A percentile compares a stretch with the other conserved stretches of the same genome.
phyloP scores from a whole-genome alignment of 805 yeast genomes.

The Saccharomycopsis sp. region DNA sequence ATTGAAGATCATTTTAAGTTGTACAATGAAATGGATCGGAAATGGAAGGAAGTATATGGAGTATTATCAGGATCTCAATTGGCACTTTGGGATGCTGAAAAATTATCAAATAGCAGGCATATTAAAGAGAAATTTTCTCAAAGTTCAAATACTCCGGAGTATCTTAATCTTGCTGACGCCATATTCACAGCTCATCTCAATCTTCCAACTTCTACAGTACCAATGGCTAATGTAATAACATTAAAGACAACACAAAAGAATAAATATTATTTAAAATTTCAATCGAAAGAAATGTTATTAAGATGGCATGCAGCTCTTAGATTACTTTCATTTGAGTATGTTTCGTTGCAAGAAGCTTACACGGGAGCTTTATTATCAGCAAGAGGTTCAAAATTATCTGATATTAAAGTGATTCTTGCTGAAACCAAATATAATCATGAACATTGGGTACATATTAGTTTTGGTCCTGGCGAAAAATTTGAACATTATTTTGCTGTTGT shows the following conservation, averaged over 20 bases:
- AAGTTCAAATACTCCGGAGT: slow-evolving; percentile 70
- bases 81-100: slow-evolving; percentile 85
- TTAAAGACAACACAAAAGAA: slow-evolving; percentile 90
- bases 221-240: slow-evolving; percentile 71
- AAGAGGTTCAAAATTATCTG: slow-evolving; percentile 82
- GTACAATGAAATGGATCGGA: slow-evolving; percentile 64
- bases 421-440: slow-evolving; percentile 82
- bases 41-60: slow-evolving; percentile 92
- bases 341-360: slow-evolving; percentile 86
- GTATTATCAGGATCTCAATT: slow-evolving; percentile 84
- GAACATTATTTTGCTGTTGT: slow-evolving; percentile 87
- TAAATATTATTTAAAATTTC: slow-evolving; percentile 74
- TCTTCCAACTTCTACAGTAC: slow-evolving; percentile 48
- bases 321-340: slow-evolving; percentile 72
- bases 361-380: slow-evolving; percentile 91
- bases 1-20: slow-evolving; percentile 72
- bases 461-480: slow-evolving; percentile 98
- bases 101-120: slow-evolving; percentile 43
- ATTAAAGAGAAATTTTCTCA: slow-evolving; percentile 36
- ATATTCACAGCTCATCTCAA: slow-evolving; percentile 64
- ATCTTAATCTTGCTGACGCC: slow-evolving; percentile 88
- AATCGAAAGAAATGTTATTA: slow-evolving; percentile 53
- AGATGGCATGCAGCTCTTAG: slow-evolving; percentile 83
- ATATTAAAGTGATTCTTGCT: slow-evolving; percentile 76
- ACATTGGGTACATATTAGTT: slow-evolving; percentile 92